Percentiles rank a stretch among this genome's conserved stretches.
Evolutionary conservation across 1,139 yeast species (phyloP).

Genomic region (Trichomonascaceae sp.): DNA sequence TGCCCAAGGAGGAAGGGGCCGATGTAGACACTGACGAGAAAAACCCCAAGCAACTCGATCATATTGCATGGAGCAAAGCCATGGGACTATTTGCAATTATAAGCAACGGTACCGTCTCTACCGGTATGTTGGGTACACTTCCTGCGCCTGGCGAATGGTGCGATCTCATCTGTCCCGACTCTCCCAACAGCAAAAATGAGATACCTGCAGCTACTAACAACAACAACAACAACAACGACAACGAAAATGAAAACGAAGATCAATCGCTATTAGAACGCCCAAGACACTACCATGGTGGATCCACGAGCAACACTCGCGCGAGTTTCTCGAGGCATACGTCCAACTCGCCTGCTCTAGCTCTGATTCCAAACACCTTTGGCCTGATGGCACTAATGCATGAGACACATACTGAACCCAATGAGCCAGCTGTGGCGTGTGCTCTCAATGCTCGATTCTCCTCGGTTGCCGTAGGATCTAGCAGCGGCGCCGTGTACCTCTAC

Average conservation of each 20-base stretch:
- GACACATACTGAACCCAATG: conserved; percentile 4
- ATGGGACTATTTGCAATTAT: conserved; percentile 10
- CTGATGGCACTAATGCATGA: conserved; percentile 12
- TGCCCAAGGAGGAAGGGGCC: conserved; percentile 13
- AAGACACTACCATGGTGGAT: neutral
- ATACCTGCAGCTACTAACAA: too few relatives aligned
- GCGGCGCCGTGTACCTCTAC: conserved; percentile 23
- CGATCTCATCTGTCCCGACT: neutral
- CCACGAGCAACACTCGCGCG: neutral
- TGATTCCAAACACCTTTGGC: conserved; percentile 10
- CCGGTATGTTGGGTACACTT: neutral
- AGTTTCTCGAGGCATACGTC: too few relatives aligned
- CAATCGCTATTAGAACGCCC: neutral
- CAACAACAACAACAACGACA: neutral
- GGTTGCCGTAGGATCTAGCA: conserved; percentile 23
- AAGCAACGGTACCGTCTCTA: conserved; percentile 1
- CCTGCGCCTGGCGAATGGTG: neutral
- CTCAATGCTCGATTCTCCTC: conserved; percentile 27
- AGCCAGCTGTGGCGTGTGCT: conserved; percentile 16
- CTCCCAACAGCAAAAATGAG: too few relatives aligned
- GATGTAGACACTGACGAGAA: neutral
- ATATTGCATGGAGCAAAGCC: conserved; percentile 5
- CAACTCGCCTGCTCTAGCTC: too few relatives aligned
- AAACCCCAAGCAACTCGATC: neutral
- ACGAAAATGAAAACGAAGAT: neutral